phyloP scores from a whole-genome alignment of 2,329 filamentous ascomycete species.

The Penicillium sp. region DNA sequence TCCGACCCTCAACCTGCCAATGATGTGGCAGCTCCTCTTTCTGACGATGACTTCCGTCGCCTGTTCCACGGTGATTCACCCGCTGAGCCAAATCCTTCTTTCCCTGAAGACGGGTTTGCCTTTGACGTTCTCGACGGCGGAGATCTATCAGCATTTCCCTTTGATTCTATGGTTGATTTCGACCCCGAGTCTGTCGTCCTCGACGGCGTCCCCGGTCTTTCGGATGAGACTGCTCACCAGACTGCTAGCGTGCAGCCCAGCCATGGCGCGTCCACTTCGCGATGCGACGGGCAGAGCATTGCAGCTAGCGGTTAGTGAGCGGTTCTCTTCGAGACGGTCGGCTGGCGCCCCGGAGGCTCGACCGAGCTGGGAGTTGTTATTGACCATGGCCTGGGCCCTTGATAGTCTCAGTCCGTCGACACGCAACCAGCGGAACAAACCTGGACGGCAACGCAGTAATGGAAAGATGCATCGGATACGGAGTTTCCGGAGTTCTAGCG shows the following conservation, averaged over 20 bases:
- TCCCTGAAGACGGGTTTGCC: constrained; percentile 76
- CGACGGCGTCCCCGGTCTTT: constrained; percentile 48
- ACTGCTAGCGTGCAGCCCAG: constrained; percentile 56
- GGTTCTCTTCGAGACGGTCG: constrained; percentile 39
- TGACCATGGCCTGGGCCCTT: constrained; percentile 50
- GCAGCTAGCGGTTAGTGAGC: constrained; percentile 52
- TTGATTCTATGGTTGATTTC: constrained; percentile 59
- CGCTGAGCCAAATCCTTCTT: constrained; percentile 71
- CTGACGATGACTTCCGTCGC: constrained; percentile 67
- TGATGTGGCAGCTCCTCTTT: constrained; percentile 65
- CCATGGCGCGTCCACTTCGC: constrained; percentile 56
- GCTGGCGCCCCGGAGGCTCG: constrained; percentile 32
- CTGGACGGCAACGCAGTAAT: constrained; percentile 37
- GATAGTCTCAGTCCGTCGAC: constrained; percentile 44
- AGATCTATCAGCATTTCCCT: constrained; percentile 53
- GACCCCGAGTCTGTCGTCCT: constrained; percentile 52
- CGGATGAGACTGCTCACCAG: constrained; percentile 53
- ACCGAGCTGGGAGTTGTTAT: constrained; percentile 48
- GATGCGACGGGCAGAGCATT: constrained; percentile 57
- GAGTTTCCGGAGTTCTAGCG: constrained; percentile 44
- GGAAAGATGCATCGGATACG: constrained; percentile 39
- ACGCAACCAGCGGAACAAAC: constrained; percentile 32
- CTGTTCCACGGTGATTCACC: constrained; percentile 65
- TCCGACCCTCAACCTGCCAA: constrained; percentile 55
- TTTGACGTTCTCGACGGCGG: constrained; percentile 64